Conservation (phyloP, 352 stramenopile genomes). For the Globisporangium camurandrum region DNA sequence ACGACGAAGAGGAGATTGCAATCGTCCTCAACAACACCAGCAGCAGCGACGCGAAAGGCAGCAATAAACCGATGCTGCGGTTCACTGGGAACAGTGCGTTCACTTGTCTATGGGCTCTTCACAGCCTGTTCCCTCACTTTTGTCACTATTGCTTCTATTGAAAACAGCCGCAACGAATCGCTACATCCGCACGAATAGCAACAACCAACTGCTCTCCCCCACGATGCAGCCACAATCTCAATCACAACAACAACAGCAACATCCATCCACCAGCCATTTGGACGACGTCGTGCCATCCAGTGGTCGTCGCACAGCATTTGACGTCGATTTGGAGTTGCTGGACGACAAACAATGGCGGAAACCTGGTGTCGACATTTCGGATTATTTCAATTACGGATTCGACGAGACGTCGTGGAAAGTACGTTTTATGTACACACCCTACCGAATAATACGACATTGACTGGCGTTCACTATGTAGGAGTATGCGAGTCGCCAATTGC, state of each 20-base stretch:
- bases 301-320: slow-evolving; percentile 84
- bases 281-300: slow-evolving; percentile 76
- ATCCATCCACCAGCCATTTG: slow-evolving; percentile 27
- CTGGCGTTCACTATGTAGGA: too few relatives aligned
- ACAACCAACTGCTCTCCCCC: not conserved
- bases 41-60: slow-evolving; percentile 43
- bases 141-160: too few relatives aligned
- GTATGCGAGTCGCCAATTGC: slow-evolving; percentile 75
- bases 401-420: slow-evolving; percentile 83
- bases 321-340: slow-evolving; percentile 89
- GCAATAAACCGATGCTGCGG: slow-evolving; percentile 68
- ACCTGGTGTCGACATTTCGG: slow-evolving; percentile 87
- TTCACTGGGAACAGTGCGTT: slow-evolving; percentile 54
- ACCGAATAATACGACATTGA: slow-evolving; percentile 1
- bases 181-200: slow-evolving; percentile 74
- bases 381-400: slow-evolving; percentile 94
- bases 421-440: too few relatives aligned
- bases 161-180: slow-evolving; percentile 34
- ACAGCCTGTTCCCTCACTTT: not conserved
- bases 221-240: not conserved
- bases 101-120: not conserved
- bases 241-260: too few relatives aligned
- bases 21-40: slow-evolving; percentile 76
- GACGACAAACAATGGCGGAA: slow-evolving; percentile 90
- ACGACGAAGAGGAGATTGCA: slow-evolving; percentile 79